Base-by-base conservation (phyloP, 495 filamentous ascomycete species). In the Xylaria telfairii region DNA sequence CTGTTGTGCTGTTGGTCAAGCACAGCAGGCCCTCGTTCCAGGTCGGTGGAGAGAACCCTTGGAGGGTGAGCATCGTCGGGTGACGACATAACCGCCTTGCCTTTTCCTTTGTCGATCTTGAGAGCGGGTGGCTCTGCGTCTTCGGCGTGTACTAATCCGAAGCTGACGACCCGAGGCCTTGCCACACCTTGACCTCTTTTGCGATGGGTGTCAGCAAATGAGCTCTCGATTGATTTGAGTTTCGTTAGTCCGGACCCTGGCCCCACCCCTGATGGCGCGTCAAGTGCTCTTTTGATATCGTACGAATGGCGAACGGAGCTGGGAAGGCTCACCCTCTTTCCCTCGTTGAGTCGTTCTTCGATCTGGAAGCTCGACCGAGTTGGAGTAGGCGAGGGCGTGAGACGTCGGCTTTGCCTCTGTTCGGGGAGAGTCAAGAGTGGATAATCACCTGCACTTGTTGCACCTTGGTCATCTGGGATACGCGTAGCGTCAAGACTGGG, bases 371-470 rank as follows among this genome's bases (percentile, higher is more conserved):
- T 92, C 61, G 84, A 78, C 24, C 83, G 78, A 56, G 80, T 87
- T 39, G 87, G 86, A 57, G 86, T 86, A 9, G 83, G 82, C 46
- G 80, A 86, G 30, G 87, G 85, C 60, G 86, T 85, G 13, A 83
- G 82, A 67, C 83, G 83, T 51, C 90, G 84, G 70, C 81, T 88
- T 74, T 87, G 87, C 54, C 87, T 89, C 72, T 88, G 87, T 72
- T 93, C 90, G 57, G 90, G 87, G 41, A 92, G 85, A 15, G 89
- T 88, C 63, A 94, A 85, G 21, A 94, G 87, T 19, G 91, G 92
- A 73, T 88, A 89, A 56, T 89, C 89, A 82, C 89, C 89, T 80
- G 89, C 81, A 17, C 79, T 78, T 71, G 76, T 77, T 37, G 75
- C 79, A 64, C 72, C 76, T 37, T 78, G 72, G 62, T 83, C 73